These are phyloP conservation scores for grape (Vitis vinifera) DNA, from an alignment of 164 flowering plant species.

Conservation along the genomic window DNA sequence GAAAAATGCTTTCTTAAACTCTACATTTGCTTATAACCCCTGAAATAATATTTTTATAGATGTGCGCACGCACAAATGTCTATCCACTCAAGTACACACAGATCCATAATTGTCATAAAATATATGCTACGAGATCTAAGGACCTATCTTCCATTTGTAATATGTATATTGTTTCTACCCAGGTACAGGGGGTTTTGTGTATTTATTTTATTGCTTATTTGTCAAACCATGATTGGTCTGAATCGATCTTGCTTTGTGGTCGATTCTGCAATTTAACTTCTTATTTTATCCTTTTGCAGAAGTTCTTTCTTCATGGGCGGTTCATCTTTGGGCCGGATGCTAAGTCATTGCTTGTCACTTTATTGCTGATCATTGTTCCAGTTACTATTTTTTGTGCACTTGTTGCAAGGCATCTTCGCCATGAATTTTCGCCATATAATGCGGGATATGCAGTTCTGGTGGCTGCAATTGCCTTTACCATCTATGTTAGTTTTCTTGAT, in stretches of 20 bases:
- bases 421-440: slow-evolving; percentile 64
- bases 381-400: slow-evolving; percentile 67
- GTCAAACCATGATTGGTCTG: not conserved
- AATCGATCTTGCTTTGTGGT: slow-evolving; percentile 1
- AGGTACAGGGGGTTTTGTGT: too few species aligned
- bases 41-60: too few species aligned
- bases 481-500: slow-evolving; percentile 65
- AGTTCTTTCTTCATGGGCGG: slow-evolving; percentile 77
- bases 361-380: slow-evolving; percentile 74
- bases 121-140: too few species aligned
- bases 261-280: slow-evolving; percentile 2
- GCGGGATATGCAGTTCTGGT: slow-evolving; percentile 91
- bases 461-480: slow-evolving; percentile 65
- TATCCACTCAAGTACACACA: too few species aligned
- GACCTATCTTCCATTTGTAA: too few species aligned
- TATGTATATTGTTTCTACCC: too few species aligned
- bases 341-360: slow-evolving; percentile 64
- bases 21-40: too few species aligned
- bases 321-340: slow-evolving; percentile 97
- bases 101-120: too few species aligned
- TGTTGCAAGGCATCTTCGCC: slow-evolving; percentile 89
- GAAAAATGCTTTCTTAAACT: too few species aligned
- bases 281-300: slow-evolving; percentile 50
- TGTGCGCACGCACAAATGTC: too few species aligned
- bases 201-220: not conserved